Percentiles rank a stretch among this genome's conserved stretches.
Conservation (phyloP, 768 basidiomycete species). For the Filobasidium floriforme region DNA sequence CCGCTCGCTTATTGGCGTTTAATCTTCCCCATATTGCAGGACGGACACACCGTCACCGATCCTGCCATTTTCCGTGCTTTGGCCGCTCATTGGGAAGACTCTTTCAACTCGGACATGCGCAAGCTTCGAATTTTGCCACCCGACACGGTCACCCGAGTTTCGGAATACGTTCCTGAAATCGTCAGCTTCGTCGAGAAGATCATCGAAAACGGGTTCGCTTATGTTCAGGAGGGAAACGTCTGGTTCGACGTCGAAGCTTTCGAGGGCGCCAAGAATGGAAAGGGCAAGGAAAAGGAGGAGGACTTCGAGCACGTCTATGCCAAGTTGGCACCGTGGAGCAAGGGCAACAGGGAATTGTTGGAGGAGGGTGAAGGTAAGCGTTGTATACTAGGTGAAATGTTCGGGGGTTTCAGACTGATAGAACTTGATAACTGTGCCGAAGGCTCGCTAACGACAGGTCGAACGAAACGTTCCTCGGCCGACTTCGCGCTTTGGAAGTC, state of each 20-base stretch:
- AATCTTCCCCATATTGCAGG: conserved; percentile 49
- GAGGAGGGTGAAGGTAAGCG: conserved; percentile 81
- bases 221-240: conserved; percentile 69
- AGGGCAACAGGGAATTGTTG: conserved; percentile 79
- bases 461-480: conserved; percentile 66
- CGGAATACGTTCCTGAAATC: conserved; percentile 94
- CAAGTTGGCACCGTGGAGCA: conserved; percentile 92
- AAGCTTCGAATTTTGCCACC: conserved; percentile 79
- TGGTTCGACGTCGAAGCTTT: conserved; percentile 85
- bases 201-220: conserved; percentile 76
- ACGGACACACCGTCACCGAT: conserved; percentile 72
- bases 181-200: conserved; percentile 79
- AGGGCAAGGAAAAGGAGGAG: conserved; percentile 41
- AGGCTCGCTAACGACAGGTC: conserved; percentile 57
- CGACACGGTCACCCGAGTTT: conserved; percentile 85
- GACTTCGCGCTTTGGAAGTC: conserved; percentile 99
- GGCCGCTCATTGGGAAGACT: conserved; percentile 77
- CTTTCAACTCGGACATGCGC: conserved; percentile 87
- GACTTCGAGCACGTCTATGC: conserved; percentile 64
- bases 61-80: conserved; percentile 74
- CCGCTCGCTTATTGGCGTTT: not conserved
- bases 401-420: not conserved
- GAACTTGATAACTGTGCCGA: not conserved
- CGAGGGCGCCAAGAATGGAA: conserved; percentile 53
- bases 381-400: not conserved